Evolutionary conservation across 202 grass and related monocot species (phyloP).

Genomic region (Musa balbisiana): DNA sequence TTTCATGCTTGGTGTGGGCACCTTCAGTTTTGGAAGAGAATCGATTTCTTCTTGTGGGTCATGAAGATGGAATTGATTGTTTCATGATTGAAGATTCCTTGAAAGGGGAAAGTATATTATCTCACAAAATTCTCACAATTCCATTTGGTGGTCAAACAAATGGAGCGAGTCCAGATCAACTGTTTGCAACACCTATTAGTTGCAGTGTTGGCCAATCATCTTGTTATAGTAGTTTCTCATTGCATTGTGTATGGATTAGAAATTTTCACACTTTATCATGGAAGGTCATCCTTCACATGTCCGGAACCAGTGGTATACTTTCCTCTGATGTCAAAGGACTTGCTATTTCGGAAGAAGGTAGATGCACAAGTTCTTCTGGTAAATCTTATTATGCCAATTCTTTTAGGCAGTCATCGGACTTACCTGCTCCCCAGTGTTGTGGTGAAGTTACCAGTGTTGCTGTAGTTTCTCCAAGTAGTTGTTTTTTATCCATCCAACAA

Average conservation of each 20-base stretch:
- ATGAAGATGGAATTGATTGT: constrained; percentile 64
- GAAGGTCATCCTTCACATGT: constrained; percentile 53
- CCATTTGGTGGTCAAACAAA: constrained; percentile 36
- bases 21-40: constrained; percentile 51
- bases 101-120: constrained; percentile 35
- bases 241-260: constrained; percentile 67
- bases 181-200: constrained; percentile 67
- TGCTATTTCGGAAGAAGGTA: constrained; percentile 37
- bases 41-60: constrained; percentile 69
- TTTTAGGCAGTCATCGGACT: constrained; percentile 45
- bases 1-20: constrained; percentile 74
- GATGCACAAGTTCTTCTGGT: constrained; percentile 43
- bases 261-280: constrained; percentile 57
- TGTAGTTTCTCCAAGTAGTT: constrained; percentile 38
- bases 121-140: constrained; percentile 60
- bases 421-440: constrained; percentile 39
- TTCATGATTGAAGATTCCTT: constrained; percentile 50
- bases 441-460: constrained; percentile 52
- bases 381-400: constrained; percentile 42
- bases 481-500: constrained; percentile 42
- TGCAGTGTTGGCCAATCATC: constrained; percentile 34
- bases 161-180: constrained; percentile 43
- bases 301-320: constrained; percentile 27
- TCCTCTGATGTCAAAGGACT: constrained; percentile 31
- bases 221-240: constrained; percentile 49